Base-by-base conservation (phyloP, 2,329 filamentous ascomycete species). In the Cordyceps tenuipes region DNA sequence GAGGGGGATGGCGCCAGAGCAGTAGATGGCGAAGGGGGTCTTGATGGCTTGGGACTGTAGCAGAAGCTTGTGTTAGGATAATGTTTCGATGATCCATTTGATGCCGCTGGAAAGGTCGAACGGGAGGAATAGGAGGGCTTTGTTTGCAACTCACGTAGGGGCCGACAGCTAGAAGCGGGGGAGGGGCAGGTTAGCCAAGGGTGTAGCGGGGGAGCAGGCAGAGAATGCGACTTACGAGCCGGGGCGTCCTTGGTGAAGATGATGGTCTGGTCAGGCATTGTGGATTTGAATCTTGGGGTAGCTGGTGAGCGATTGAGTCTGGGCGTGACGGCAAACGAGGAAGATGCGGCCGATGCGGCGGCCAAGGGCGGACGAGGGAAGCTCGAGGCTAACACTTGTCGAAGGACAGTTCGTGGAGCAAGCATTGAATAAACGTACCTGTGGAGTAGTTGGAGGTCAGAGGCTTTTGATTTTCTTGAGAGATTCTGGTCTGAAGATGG, bases 1-100 rank as follows among this genome's bases (percentile, higher is more conserved):
- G 64, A 81, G 76, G 62, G 90, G 91, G 70, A 96, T 92, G 75
- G 90, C 83, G 60, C 84, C 84, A 13, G 84, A 87, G 77, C 82
- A 84, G 77, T 85, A 87, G 75, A 87, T 85, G 70, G 82, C 81
- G 57, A 76, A 78, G 23, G 83, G 78, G 62, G 84, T 87, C 76
- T 85, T 86, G 75, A 86, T 82, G 68, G 84, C 84, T 70, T 87
- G 84, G 64, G 83, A 85, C 83, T 86, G 66, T 62, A 56, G 46
- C 63, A 47, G 60, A 34, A 62, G 62, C 59, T 23, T 44, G 29
- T 3, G 62, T 67, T 54, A 68, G 64, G 9, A 43, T 17, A 17
- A 43, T 43, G 19, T 43, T 17, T 43, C 41, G 41, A 36, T 36
- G 34, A 36, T 36, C 1, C 8, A 13, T 31, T 31, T 13, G 43